Conservation (phyloP, 1,284 basidiomycete species). For the Cryptococcus sp. region DNA sequence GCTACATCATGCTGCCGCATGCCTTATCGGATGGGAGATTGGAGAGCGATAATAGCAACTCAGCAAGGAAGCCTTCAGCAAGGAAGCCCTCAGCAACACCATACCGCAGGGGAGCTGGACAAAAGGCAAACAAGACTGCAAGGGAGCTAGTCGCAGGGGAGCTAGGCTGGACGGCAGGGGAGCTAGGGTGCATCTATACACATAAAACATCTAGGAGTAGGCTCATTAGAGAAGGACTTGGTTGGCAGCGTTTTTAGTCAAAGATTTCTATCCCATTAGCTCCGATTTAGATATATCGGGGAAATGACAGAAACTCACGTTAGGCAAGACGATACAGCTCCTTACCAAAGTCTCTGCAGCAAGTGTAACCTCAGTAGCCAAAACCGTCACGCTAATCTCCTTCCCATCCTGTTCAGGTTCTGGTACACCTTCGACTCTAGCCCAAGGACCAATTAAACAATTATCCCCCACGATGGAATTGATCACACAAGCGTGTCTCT, state of each 20-base stretch:
- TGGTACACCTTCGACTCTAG: constrained; percentile 50
- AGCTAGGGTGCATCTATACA: neutral
- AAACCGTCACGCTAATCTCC: constrained; percentile 50
- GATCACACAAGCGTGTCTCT: constrained; percentile 50
- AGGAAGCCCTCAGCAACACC: too few species aligned
- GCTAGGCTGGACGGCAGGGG: too few species aligned
- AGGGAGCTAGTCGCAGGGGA: too few species aligned
- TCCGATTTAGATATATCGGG: neutral
- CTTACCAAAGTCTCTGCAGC: constrained; percentile 46
- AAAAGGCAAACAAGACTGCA: too few species aligned
- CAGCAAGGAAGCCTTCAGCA: too few species aligned
- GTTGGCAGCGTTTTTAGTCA: constrained; percentile 48
- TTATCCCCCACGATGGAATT: constrained; percentile 50
- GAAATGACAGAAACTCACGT: constrained; percentile 27
- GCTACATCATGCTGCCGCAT: too few species aligned
- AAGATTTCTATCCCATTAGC: constrained; percentile 41
- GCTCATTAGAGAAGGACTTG: constrained; percentile 49
- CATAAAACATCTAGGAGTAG: neutral
- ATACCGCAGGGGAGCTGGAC: too few species aligned
- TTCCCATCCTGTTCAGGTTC: constrained; percentile 46
- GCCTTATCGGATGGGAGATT: too few species aligned
- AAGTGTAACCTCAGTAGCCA: constrained; percentile 50
- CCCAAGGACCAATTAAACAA: constrained; percentile 50
- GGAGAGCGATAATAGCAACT: too few species aligned
- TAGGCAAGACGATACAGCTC: constrained; percentile 53